Conservation (phyloP, 176 grass and related monocot genomes). For the Elymus sibiricus region DNA sequence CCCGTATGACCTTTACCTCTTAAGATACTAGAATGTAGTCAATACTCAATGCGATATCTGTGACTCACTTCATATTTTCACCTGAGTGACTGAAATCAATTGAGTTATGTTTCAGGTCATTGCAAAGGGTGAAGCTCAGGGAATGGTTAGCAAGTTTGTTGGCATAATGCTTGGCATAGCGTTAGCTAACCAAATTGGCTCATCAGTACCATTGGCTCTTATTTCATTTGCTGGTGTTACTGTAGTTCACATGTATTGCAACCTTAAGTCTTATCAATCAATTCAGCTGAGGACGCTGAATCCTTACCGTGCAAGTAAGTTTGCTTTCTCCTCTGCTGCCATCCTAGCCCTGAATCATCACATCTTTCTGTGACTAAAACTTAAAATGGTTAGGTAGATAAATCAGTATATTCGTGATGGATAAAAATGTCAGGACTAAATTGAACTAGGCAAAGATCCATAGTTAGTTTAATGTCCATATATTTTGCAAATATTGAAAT, state of each 20-base stretch:
- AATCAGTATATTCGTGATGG: background rate
- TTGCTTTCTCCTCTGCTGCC: constrained; percentile 22
- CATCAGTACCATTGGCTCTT: constrained; percentile 89
- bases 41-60: background rate
- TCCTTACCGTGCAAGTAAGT: constrained; percentile 93
- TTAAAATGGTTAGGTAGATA: background rate
- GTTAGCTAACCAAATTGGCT: constrained; percentile 70
- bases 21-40: background rate
- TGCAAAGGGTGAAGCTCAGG: constrained; percentile 99
- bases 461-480: background rate
- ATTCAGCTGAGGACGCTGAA: constrained; percentile 93
- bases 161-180: constrained; percentile 89
- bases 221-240: constrained; percentile 77
- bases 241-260: constrained; percentile 97
- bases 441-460: background rate
- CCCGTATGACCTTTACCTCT: background rate
- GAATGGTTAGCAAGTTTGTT: constrained; percentile 98
- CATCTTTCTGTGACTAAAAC: background rate
- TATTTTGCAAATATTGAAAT: background rate
- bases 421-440: background rate
- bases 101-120: constrained; percentile 66
- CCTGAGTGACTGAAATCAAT: background rate
- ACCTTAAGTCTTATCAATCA: constrained; percentile 92
- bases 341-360: background rate
- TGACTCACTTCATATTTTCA: background rate